A percentile compares a stretch with the other conserved stretches of the same genome.
phyloP scores from a whole-genome alignment of 306 rosid genomes.

The Cucurbita pepo region DNA sequence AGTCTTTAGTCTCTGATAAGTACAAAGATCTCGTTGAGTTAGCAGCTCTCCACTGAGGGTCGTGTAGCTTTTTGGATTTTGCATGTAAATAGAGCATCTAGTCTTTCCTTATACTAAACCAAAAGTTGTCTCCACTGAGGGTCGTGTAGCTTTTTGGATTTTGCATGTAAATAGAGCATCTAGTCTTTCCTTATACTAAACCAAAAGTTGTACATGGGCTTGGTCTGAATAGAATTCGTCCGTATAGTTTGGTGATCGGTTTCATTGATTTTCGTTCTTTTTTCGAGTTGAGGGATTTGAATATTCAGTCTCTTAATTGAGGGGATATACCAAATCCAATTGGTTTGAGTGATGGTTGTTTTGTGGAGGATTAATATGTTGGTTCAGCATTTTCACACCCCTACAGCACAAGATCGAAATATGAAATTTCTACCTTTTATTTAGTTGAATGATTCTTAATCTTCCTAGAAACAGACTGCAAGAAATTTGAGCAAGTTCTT shows the following conservation, averaged over 20 bases:
- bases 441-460: neutral
- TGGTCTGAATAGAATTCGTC: neutral
- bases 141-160: neutral
- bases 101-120: neutral
- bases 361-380: too few species aligned
- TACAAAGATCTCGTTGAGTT: slow-evolving; percentile 50
- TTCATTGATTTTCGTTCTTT: neutral
- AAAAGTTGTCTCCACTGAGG: slow-evolving; percentile 28
- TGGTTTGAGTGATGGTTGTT: neutral
- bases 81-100: neutral
- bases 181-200: neutral
- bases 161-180: neutral
- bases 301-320: too few species aligned
- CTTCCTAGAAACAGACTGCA: neutral
- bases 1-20: slow-evolving; percentile 39
- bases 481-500: neutral
- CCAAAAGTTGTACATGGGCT: neutral
- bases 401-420: neutral
- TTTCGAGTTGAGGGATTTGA: too few species aligned
- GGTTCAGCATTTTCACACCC: neutral
- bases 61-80: neutral
- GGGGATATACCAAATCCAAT: too few species aligned
- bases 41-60: slow-evolving; percentile 41
- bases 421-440: neutral
- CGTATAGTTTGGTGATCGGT: neutral